Percentiles rank a stretch among this genome's conserved stretches.
These are phyloP conservation scores for Fusarium anguioides DNA, from an alignment of 2,329 filamentous ascomycete species.

Conservation along the genomic window DNA sequence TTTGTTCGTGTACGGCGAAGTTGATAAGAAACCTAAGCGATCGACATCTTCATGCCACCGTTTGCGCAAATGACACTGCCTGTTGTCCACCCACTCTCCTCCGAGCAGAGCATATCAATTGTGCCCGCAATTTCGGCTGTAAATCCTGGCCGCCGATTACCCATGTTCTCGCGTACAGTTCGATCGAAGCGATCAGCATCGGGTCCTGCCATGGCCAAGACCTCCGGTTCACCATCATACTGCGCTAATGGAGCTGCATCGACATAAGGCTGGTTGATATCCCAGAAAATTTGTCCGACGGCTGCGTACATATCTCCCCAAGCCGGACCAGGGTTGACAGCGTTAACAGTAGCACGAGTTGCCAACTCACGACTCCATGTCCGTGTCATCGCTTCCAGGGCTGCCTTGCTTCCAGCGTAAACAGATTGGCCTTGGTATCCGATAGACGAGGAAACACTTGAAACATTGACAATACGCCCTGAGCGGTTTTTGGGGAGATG, in stretches of 20 bases:
- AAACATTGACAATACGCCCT: conserved; percentile 67
- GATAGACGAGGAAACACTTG: conserved; percentile 64
- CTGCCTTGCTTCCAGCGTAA: conserved; percentile 69
- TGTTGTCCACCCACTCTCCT: conserved; percentile 75
- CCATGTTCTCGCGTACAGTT: conserved; percentile 50
- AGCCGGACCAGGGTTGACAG: conserved; percentile 68
- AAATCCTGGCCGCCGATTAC: conserved; percentile 50
- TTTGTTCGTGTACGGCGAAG: not conserved
- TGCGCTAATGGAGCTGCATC: conserved; percentile 51
- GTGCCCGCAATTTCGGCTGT: conserved; percentile 72
- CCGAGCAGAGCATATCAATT: conserved; percentile 75
- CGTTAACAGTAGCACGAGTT: conserved; percentile 65
- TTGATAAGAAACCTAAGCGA: conserved; percentile 42
- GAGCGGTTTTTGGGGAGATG: conserved; percentile 76
- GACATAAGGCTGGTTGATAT: conserved; percentile 54
- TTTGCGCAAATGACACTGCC: conserved; percentile 79
- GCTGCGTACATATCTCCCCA: conserved; percentile 63
- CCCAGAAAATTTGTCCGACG: conserved; percentile 50
- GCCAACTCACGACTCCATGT: conserved; percentile 68
- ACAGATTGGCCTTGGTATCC: conserved; percentile 67
- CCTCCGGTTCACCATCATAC: conserved; percentile 49
- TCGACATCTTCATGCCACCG: conserved; percentile 60
- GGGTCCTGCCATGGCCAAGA: conserved; percentile 45
- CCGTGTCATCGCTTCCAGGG: conserved; percentile 68
- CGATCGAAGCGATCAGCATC: conserved; percentile 50